Evolutionary conservation across 192 early-diverging fungal genomes (phyloP).

Genomic region (Pecoramyces ruminantium): DNA sequence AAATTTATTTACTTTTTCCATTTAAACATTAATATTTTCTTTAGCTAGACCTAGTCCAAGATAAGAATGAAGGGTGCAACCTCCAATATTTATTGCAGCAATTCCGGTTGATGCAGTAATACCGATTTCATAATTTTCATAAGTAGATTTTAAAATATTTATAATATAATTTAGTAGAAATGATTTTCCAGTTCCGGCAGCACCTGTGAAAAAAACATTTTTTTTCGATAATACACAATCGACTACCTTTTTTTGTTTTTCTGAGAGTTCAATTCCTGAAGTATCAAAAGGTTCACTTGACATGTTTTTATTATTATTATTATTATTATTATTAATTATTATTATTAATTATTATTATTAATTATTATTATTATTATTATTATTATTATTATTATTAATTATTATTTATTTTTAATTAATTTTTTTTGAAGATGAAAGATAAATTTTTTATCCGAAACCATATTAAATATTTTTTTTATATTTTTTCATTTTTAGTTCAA

Average conservation of each 20-base stretch:
- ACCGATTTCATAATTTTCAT: not conserved
- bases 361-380: no score
- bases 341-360: no score
- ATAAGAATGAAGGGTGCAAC: conserved; percentile 61
- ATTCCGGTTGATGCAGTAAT: conserved; percentile 61
- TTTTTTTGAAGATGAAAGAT: no score
- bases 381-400: no score
- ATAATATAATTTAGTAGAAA: conserved; percentile 19
- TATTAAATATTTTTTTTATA: no score
- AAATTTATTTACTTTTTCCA: conserved; percentile 16
- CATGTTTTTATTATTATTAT: no score
- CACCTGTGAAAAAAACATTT: conserved; percentile 61
- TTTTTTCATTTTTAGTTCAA: no score
- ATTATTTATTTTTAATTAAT: no score
- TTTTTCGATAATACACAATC: conserved; percentile 30
- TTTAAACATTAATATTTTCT: conserved; percentile 5
- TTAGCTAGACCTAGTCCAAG: conserved; percentile 43
- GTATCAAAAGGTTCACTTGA: no score
- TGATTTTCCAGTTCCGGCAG: conserved; percentile 40
- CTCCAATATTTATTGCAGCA: conserved; percentile 61
- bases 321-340: no score
- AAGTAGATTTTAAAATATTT: conserved; percentile 3
- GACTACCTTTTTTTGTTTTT: conserved; percentile 42
- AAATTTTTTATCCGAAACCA: no score
- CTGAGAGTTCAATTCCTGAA: not conserved